Evolutionary conservation across 495 filamentous ascomycete species (phyloP).

Genomic region (Penicillium roqueforti): DNA sequence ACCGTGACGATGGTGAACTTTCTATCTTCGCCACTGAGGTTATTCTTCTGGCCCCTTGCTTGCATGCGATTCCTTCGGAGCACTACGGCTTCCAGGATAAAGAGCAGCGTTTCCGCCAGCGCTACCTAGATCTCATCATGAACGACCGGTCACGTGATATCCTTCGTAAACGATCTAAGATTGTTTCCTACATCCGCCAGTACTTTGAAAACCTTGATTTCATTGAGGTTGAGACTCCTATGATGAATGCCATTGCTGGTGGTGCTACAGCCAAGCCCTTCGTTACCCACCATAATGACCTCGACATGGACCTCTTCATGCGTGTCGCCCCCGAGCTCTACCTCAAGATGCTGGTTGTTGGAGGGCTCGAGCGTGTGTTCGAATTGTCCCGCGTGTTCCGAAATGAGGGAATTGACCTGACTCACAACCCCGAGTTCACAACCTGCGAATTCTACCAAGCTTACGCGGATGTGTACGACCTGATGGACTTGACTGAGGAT

Average conservation of each 20-base stretch:
- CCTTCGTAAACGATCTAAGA: constrained; percentile 77
- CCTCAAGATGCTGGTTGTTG: constrained; percentile 93
- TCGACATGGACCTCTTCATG: constrained; percentile 90
- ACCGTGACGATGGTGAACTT: constrained; percentile 78
- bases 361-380: constrained; percentile 59
- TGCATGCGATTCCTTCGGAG: constrained; percentile 89
- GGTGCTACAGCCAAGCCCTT: constrained; percentile 97
- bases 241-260: constrained; percentile 94
- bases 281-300: constrained; percentile 89
- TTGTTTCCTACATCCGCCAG: constrained; percentile 76
- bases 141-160: constrained; percentile 79
- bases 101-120: constrained; percentile 85
- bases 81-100: constrained; percentile 93
- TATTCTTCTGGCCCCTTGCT: constrained; percentile 78
- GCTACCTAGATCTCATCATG: constrained; percentile 94
- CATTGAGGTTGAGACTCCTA: constrained; percentile 93
- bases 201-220: constrained; percentile 86
- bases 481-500: constrained; percentile 93
- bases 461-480: constrained; percentile 86
- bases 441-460: constrained; percentile 97
- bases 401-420: constrained; percentile 96
- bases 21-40: constrained; percentile 90
- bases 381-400: too few species aligned
- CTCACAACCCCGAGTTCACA: constrained; percentile 98
- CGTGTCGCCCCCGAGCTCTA: constrained; percentile 92